Conservation (phyloP, 129 eudicot genomes). For the Artemisia argyi region DNA sequence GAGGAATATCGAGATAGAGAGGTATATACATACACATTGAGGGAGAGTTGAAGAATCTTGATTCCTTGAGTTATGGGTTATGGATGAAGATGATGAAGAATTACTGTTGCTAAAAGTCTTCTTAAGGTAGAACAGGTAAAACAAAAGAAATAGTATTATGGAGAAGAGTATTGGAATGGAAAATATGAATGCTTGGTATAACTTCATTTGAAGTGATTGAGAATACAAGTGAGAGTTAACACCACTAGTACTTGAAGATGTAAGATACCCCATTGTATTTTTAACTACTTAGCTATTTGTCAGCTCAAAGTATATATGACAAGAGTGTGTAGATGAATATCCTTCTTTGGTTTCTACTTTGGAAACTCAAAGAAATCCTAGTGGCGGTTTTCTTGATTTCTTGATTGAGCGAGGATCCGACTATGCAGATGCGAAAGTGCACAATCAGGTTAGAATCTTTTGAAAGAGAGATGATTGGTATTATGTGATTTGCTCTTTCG, state of each 20-base stretch:
- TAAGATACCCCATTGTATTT: slow-evolving; percentile 47
- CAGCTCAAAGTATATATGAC: slow-evolving; percentile 7
- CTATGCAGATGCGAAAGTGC: slow-evolving; percentile 3
- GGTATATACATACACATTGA: slow-evolving; percentile 30
- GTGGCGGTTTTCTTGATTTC: slow-evolving; percentile 21
- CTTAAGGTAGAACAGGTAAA: slow-evolving; percentile 68
- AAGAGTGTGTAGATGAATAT: slow-evolving; percentile 3
- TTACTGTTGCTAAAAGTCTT: slow-evolving; percentile 34
- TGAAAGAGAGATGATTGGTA: slow-evolving; percentile 18
- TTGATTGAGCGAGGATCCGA: slow-evolving; percentile 13
- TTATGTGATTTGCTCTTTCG: slow-evolving; percentile 7
- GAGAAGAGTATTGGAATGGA: slow-evolving; percentile 73
- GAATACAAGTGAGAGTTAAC: slow-evolving; percentile 57
- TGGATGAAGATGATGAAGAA: slow-evolving; percentile 26
- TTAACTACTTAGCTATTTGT: slow-evolving; percentile 16
- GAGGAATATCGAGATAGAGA: slow-evolving; percentile 17
- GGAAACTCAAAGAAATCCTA: slow-evolving; percentile 18
- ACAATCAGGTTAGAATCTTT: slow-evolving; percentile 20
- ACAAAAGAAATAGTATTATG: slow-evolving; percentile 59
- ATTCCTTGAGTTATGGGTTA: slow-evolving; percentile 25
- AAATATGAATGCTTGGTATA: slow-evolving; percentile 73
- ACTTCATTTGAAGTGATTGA: slow-evolving; percentile 54
- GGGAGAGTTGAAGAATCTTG: slow-evolving; percentile 33
- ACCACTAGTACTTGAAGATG: slow-evolving; percentile 38
- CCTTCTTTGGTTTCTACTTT: slow-evolving; percentile 4